phyloP scores from a whole-genome alignment of 495 filamentous ascomycete species.

The Articulospora tetracladia region DNA sequence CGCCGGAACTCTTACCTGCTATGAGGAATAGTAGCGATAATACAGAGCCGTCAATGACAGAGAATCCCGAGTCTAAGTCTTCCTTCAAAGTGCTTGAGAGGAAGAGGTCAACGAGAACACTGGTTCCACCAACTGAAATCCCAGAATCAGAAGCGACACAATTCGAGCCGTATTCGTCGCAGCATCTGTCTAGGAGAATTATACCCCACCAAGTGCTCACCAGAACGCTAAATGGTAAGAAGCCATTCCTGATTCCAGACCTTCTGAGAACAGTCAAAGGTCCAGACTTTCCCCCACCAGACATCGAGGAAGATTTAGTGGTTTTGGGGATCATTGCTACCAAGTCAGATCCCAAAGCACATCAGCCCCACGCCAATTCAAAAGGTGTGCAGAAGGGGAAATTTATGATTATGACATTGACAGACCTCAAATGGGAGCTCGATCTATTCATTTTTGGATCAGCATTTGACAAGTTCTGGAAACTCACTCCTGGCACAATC shows the following conservation, averaged over 20 bases:
- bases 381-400: conserved; percentile 44
- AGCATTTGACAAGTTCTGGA: conserved; percentile 88
- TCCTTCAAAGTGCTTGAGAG: background rate
- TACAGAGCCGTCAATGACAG: background rate
- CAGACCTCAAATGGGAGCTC: conserved; percentile 85
- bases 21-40: conserved; percentile 12
- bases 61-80: conserved; percentile 10
- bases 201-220: conserved; percentile 76
- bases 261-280: conserved; percentile 76
- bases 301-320: conserved; percentile 81
- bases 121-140: conserved; percentile 21
- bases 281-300: conserved; percentile 80
- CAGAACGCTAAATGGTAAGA: conserved; percentile 72
- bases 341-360: conserved; percentile 75
- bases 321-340: conserved; percentile 82
- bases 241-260: conserved; percentile 72
- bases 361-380: conserved; percentile 26
- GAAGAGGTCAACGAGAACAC: background rate
- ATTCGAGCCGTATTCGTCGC: conserved; percentile 82
- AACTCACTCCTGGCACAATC: conserved; percentile 78
- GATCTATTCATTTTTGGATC: conserved; percentile 90
- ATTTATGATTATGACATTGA: conserved; percentile 88
- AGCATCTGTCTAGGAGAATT: conserved; percentile 82
- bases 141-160: conserved; percentile 31
- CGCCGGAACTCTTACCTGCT: conserved; percentile 37